Base-by-base conservation (phyloP, 2,329 filamentous ascomycete species). In the Paramyrothecium roridum region DNA sequence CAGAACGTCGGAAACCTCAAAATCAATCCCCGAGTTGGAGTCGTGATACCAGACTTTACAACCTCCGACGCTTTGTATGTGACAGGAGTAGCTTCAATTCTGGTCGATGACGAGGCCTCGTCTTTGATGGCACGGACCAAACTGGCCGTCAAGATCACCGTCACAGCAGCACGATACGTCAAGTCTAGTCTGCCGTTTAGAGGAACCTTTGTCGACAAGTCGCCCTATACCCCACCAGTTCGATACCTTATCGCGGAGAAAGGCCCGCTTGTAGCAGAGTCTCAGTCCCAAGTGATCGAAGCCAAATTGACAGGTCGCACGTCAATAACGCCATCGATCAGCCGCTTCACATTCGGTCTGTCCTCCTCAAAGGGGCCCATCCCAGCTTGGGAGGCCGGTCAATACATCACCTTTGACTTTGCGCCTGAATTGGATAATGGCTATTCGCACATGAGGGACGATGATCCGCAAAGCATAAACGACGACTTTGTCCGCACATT, bases 401-500 rank as follows among this genome's bases (percentile, higher is more conserved):
- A 96, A 65, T 90, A 95, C 70, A 82, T 90, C 19, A 91, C 89
- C 1, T 71, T 96, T 2, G 86, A 89, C 57, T 92, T 96, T 64
- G 76, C 80, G 13, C 69, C 77, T 0, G 86, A 93, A 63, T 74
- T 96, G 2, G 84, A 89, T 59, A 70, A 78, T 12, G 91, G 91
- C 1, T 96, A 91, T 70, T 83, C 80, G 50, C 92, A 96, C 67
- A 96, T 96, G 91, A 79, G 85, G 3, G 87, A 96, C 59, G 84
- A 89, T 55, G 90, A 96, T 61, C 91, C 91, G 6, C 80, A 80
- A 59, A 89, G 85, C 62, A 69, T 96, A 17, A 96, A 96, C 63
- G 91, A 96, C 66, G 91, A 96, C 67, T 93, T 85, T 58, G 77
- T 95, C 4, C 79, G 91, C 26, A 96, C 91, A 0, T 96, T 96